These are phyloP conservation scores for Coleophoma eucalyptorum DNA, from an alignment of 2,329 filamentous ascomycete species.

Conservation along the genomic window DNA sequence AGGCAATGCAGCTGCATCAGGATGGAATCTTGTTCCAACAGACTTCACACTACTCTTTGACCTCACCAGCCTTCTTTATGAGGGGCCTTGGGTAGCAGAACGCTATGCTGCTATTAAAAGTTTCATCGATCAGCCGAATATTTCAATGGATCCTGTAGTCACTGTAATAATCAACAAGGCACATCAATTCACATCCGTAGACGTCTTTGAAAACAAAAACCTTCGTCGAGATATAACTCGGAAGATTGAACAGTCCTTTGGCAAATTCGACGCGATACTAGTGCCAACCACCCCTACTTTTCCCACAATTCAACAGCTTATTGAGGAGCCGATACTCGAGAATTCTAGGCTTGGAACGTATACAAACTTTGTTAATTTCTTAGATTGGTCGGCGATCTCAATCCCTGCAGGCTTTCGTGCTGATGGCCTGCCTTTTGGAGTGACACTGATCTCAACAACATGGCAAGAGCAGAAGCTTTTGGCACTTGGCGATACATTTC, in stretches of 20 bases:
- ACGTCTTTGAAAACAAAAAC: slow-evolving; percentile 39
- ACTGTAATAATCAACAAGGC: slow-evolving; percentile 33
- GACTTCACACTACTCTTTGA: slow-evolving; percentile 39
- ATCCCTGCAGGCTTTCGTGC: slow-evolving; percentile 44
- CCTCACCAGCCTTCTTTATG: slow-evolving; percentile 42
- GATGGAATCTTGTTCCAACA: slow-evolving; percentile 28
- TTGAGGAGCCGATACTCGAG: slow-evolving; percentile 45
- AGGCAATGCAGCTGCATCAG: slow-evolving; percentile 29
- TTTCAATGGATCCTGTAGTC: slow-evolving; percentile 32
- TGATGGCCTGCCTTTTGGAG: slow-evolving; percentile 33
- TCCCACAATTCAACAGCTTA: slow-evolving; percentile 46
- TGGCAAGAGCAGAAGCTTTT: slow-evolving; percentile 32
- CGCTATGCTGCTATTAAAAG: slow-evolving; percentile 47
- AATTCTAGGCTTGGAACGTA: slow-evolving; percentile 53
- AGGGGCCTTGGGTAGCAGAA: slow-evolving; percentile 45
- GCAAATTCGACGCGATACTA: slow-evolving; percentile 42
- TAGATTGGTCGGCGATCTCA: slow-evolving; percentile 51
- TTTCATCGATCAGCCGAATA: slow-evolving; percentile 34
- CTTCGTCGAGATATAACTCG: slow-evolving; percentile 34
- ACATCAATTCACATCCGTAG: slow-evolving; percentile 37
- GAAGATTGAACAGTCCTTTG: slow-evolving; percentile 35
- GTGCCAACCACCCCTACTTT: slow-evolving; percentile 54
- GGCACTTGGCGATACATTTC: not conserved
- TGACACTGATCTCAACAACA: slow-evolving; percentile 31
- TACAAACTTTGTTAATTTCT: slow-evolving; percentile 57